Evolutionary conservation across 495 filamentous ascomycete genomes (phyloP), one percentile per base, ranked within the genome.

Genomic region (Penicillium verhagenii): DNA sequence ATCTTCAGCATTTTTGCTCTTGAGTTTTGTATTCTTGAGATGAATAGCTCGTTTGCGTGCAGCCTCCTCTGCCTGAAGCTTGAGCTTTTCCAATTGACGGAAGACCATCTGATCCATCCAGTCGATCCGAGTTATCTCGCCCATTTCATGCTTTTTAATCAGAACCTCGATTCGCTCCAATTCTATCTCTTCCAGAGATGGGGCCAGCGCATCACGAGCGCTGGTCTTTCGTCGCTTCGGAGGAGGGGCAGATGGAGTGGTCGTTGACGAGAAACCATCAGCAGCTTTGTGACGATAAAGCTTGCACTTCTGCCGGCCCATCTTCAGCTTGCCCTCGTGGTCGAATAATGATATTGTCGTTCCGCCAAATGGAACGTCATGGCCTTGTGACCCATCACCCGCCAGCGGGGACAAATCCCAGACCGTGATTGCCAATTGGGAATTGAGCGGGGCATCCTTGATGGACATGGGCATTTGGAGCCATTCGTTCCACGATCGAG

Each of bases 61-160:
- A 40, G 64, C 75, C 64, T 74, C 72, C 52, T 74, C 74, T 11
- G 84, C 80, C 56, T 83, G 80, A 6, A 82, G 62, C 46, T 86
- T 85, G 51, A 85, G 80, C 72, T 87, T 91, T 69, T 95, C 91
- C 46, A 94, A 78, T 39, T 86, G 86, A 35, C 91, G 86, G 65
- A 96, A 97, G 6, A 96, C 90, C 54, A 97, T 77, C 57, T 92
- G 87, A 65, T 99, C 94, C 47, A 99, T 81, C 94, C 94, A 97
- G 65, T 95, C 91, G 40, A 94, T 87, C 14, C 89, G 82, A 3
- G 89, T 86, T 13, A 99, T 92, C 61, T 97, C 93, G 20, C 91
- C 91, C 86, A 97, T 94, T 66, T 99, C 94, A 61, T 97, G 95
- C 68, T 96, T 95, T 74, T 99, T 99, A 61, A 99, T 88, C 43